phyloP scores from a whole-genome alignment of 495 filamentous ascomycete species.

The Aspergillus heteromorphus region DNA sequence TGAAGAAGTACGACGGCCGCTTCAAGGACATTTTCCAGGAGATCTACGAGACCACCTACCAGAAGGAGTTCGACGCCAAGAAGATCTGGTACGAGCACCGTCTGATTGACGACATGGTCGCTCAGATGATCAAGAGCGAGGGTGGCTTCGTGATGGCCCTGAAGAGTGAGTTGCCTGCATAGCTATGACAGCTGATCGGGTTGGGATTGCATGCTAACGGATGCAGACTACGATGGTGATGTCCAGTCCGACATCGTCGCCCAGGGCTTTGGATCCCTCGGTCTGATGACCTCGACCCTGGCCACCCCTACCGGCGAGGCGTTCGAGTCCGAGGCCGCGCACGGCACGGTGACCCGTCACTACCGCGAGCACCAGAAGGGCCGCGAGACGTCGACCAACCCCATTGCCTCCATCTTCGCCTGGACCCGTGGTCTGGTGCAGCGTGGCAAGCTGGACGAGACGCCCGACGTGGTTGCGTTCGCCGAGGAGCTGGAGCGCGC shows the following conservation, averaged over 20 bases:
- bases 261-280: constrained; percentile 95
- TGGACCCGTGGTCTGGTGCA: constrained; percentile 96
- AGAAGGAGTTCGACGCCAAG: constrained; percentile 81
- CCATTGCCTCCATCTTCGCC: constrained; percentile 96
- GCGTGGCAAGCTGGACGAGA: constrained; percentile 83
- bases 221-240: constrained; percentile 91
- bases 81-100: constrained; percentile 99
- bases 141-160: constrained; percentile 95
- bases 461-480: constrained; percentile 81
- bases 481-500: constrained; percentile 89
- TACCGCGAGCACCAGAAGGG: constrained; percentile 99
- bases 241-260: constrained; percentile 98
- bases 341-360: constrained; percentile 97
- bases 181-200: neutral
- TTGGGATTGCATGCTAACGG: constrained; percentile 4
- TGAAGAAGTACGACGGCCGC: constrained; percentile 96
- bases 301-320: constrained; percentile 93
- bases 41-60: constrained; percentile 83
- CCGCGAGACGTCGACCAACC: constrained; percentile 94
- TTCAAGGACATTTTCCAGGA: constrained; percentile 99
- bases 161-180: constrained; percentile 65
- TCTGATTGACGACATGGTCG: constrained; percentile 99
- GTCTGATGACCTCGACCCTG: constrained; percentile 96
- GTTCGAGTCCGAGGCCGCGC: constrained; percentile 95
- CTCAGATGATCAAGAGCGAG: constrained; percentile 98